Conservation (phyloP, 768 basidiomycete species). For the Mrakia gelida region DNA sequence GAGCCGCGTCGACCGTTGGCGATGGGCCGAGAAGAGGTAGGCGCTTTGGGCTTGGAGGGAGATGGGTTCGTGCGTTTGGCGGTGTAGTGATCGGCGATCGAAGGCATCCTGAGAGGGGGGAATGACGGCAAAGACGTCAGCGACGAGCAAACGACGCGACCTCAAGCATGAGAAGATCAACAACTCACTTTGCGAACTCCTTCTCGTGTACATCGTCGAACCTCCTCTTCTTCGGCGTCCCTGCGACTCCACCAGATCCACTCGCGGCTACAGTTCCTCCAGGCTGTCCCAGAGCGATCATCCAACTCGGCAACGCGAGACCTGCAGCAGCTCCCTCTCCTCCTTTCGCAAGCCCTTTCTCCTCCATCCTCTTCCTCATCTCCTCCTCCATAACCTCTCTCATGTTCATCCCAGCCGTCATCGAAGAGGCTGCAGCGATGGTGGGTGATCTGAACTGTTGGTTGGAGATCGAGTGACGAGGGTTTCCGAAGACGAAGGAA, state of each 20-base stretch:
- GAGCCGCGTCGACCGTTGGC: not conserved
- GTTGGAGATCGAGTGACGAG: constrained; percentile 15
- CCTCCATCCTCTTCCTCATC: constrained; percentile 1
- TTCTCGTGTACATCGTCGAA: constrained; percentile 31
- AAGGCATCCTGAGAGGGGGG: constrained; percentile 7
- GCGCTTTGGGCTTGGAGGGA: not conserved
- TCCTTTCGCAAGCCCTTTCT: not conserved
- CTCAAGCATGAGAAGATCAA: no score
- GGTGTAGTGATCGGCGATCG: constrained; percentile 26
- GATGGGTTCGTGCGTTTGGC: constrained; percentile 1
- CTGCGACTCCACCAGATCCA: not conserved
- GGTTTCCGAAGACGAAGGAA: constrained; percentile 21
- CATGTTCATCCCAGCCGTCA: not conserved
- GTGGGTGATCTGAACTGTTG: not conserved
- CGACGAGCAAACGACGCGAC: not conserved
- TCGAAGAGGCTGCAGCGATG: not conserved
- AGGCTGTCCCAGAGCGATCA: not conserved
- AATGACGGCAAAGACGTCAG: not conserved
- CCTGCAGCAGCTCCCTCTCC: not conserved
- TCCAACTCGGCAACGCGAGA: not conserved
- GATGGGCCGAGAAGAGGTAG: not conserved
- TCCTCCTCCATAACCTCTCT: constrained; percentile 16
- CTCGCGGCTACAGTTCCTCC: not conserved
- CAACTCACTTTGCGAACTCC: constrained; percentile 31
- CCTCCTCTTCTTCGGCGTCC: constrained; percentile 20